Base-by-base conservation (phyloP, 495 filamentous ascomycete species). In the Podospora pseudopauciseta region DNA sequence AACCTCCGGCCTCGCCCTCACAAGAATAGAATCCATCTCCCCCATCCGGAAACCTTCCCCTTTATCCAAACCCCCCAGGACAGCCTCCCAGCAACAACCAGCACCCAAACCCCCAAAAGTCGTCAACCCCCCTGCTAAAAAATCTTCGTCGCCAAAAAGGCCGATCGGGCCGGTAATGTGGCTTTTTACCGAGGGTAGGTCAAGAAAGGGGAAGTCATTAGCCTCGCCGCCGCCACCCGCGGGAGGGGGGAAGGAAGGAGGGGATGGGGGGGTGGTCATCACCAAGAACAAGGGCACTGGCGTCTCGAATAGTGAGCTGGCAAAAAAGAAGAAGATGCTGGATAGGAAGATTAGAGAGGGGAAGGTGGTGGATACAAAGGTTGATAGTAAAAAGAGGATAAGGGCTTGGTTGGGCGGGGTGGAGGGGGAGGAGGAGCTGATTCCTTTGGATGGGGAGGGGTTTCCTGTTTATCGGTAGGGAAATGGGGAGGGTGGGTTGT, bases 321-420 rank as follows among this genome's bases (percentile, higher is more conserved):
- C 67, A 6, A 74, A 71, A 44, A 69, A 66, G 39, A 49, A 49
- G 1, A 49, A 49, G 39, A 3, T 49, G 65, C 60, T 76, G 30
- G 39, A 72, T 15, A 68, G 57, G 2, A 74, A 67, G 59, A 65
- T 76, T 15, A 74, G 60, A 49, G 44, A 49, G 9, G 74, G 74
- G 13, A 76, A 76, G 70, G 70, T 72, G 49, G n/a, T 76, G 39
- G 39, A 49, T 49, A 49, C 39, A 59, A 67, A 65, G 68, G 60
- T 73, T 15, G 70, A 74, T 39, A 63, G 65, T 5, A 72, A 71
- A 67, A 66, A 60, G 59, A 58, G 72, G 68, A 69, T 76, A 13
- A 69, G 26, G 60, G 39, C 15, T 6, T 76, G 74, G 74, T 49
- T 76, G 60, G 70, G 69, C 55, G 70, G 62, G 4, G 70, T 74